Evolutionary conservation across 2,329 filamentous ascomycete species (phyloP), one percentile per base, ranked within the genome.

Genomic region (Penicillium nordicum): DNA sequence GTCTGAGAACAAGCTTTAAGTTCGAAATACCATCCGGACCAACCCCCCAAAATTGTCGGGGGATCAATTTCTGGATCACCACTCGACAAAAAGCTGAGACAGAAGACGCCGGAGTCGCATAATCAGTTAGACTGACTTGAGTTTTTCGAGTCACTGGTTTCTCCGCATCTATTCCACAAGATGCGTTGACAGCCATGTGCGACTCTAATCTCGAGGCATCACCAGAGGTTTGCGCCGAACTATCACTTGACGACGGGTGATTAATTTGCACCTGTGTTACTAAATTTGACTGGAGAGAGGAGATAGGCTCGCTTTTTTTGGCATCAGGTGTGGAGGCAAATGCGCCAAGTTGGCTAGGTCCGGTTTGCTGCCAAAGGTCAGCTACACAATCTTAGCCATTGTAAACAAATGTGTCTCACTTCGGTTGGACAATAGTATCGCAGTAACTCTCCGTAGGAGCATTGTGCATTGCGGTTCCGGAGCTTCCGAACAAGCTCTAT

Each of bases 51-150:
- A 96, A 88, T 3, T 79, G 82, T 42, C 80, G 77, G 0, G 93
- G 93, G 29, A 99, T 82, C 16, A 97, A 76, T 56, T 83, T 88
- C 21, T 78, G 78, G 30, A 97, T 69, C 0, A 88, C 86, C 3
- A 90, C 88, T 67, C 88, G 88, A 70, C 92, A 96, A 68, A 96
- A 97, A 0, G 90, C 88, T 4, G 92, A 96, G 2, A 97, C 89
- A 46, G 85, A 81, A 1, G 85, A 76, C 3, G 77, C 62, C 0
- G 89, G 83, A 16, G 86, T 90, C 1, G 92, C 88, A 63, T 89
- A 76, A 21, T 88, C 83, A 34, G 86, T 84, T 43, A 94, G 76
- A 12, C 78, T 78, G 46, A 55, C 42, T 69, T 69, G 50, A 58
- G 63, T 12, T 53, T 61, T 45, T 29, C 55, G 40, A 40, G 45